These are phyloP conservation scores for Tuber microsphaerosporum DNA, from an alignment of 495 filamentous ascomycete species.

Conservation along the genomic window DNA sequence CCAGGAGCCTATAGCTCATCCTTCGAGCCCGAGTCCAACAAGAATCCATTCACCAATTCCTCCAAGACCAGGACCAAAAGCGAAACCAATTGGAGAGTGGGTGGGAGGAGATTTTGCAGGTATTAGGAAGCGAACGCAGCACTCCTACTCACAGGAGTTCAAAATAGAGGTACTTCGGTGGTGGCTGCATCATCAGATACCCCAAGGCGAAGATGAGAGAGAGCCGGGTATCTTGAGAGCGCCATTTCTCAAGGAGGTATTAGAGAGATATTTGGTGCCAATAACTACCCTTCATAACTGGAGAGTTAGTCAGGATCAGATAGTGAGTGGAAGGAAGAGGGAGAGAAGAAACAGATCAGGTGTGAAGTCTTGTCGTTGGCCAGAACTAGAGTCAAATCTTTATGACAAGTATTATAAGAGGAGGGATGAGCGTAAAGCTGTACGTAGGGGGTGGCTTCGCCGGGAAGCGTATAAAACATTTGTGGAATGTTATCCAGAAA, in stretches of 20 bases:
- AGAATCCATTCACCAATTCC: background rate
- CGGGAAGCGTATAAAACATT: background rate
- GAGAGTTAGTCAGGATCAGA: background rate
- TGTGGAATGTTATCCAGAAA: background rate
- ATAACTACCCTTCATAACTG: background rate
- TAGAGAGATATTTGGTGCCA: background rate
- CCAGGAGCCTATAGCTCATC: no score
- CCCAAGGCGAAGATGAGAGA: background rate
- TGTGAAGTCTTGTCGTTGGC: background rate
- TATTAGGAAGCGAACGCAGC: background rate
- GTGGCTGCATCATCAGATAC: background rate
- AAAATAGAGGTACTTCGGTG: background rate
- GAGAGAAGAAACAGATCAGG: background rate
- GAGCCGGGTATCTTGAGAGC: background rate
- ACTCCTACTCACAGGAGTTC: background rate
- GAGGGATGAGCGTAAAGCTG: background rate
- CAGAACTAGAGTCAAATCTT: slow-evolving; percentile 2
- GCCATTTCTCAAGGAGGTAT: background rate
- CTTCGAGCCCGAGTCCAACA: no score
- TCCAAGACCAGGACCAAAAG: background rate
- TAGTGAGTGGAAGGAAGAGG: background rate
- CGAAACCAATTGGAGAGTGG: background rate
- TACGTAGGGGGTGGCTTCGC: background rate
- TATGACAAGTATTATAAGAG: slow-evolving; percentile 3
- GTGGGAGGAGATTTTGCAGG: background rate